A percentile compares a stretch with the other conserved stretches of the same genome.
Evolutionary conservation across 1,284 basidiomycete species (phyloP).

Genomic region (Ustilago trichophora): DNA sequence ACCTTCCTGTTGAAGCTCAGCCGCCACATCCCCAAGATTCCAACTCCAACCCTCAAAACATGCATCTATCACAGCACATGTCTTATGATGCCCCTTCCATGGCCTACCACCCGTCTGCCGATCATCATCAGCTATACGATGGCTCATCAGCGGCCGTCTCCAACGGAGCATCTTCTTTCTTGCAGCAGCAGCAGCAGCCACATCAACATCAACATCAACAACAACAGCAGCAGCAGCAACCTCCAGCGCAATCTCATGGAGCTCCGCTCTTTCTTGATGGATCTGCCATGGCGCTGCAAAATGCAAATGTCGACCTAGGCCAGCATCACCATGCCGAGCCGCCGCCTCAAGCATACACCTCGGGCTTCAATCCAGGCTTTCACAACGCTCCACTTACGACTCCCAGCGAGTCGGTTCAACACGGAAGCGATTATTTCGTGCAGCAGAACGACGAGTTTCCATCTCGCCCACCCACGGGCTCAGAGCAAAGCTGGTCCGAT

Average conservation of each 20-base stretch:
- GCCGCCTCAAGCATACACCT: neutral
- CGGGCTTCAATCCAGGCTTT: conserved; percentile 1
- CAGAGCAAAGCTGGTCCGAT: conserved; percentile 30
- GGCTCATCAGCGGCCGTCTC: conserved; percentile 1
- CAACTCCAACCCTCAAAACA: no score
- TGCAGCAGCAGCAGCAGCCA: conserved; percentile 17
- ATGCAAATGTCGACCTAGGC: neutral
- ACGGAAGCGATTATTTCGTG: neutral
- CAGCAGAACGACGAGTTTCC: conserved; percentile 10
- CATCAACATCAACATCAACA: conserved; percentile 4
- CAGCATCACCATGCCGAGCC: neutral
- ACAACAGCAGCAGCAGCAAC: neutral
- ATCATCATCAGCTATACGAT: conserved; percentile 11
- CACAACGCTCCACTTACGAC: neutral
- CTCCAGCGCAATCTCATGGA: neutral
- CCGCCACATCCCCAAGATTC: conserved; percentile 1
- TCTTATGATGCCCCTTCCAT: conserved; percentile 6
- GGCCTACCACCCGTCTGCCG: conserved; percentile 2
- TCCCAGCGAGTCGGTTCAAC: neutral
- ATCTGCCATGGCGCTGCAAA: conserved; percentile 2
- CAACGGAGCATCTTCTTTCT: conserved; percentile 7
- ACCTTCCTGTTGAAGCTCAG: conserved; percentile 5
- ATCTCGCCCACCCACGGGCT: conserved; percentile 26
- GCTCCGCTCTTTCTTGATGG: conserved; percentile 9
- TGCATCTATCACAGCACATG: conserved; percentile 12